These are phyloP conservation scores for Boeremia exigua DNA, from an alignment of 2,329 filamentous ascomycete species.

Conservation along the genomic window DNA sequence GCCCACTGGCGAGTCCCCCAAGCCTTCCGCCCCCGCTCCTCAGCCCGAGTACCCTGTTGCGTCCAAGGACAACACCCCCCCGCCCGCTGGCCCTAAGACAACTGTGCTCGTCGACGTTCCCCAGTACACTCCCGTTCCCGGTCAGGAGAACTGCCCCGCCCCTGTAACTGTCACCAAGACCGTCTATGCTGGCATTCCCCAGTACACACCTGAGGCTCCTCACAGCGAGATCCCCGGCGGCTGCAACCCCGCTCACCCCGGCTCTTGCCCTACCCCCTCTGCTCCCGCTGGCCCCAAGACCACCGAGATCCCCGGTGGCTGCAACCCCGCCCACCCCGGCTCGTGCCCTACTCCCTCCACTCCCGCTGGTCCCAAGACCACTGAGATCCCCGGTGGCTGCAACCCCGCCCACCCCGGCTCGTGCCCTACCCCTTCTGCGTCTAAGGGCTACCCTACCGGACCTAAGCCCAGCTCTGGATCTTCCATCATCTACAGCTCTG, in stretches of 20 bases:
- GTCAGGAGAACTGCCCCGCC: slow-evolving; percentile 31
- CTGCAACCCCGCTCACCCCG: slow-evolving; percentile 3
- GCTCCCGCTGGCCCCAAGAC: slow-evolving; percentile 9
- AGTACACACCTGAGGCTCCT: slow-evolving; percentile 11
- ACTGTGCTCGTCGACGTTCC: slow-evolving; percentile 12
- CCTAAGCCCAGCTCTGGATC: slow-evolving; percentile 22
- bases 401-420: not conserved
- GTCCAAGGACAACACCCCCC: slow-evolving; percentile 10
- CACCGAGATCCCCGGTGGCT: not conserved
- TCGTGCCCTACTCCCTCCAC: not conserved
- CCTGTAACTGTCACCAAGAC: slow-evolving; percentile 36
- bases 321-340: not conserved
- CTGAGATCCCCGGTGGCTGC: not conserved
- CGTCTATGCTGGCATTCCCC: slow-evolving; percentile 14
- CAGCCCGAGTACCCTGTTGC: slow-evolving; percentile 18
- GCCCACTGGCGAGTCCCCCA: slow-evolving; percentile 20
- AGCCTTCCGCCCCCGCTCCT: too few relatives aligned
- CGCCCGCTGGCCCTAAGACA: slow-evolving; percentile 1
- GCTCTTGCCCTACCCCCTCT: not conserved
- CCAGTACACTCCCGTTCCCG: slow-evolving; percentile 13
- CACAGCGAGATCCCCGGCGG: not conserved
- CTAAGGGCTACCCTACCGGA: slow-evolving; percentile 14
- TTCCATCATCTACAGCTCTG: slow-evolving; percentile 14
- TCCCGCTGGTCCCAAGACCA: slow-evolving; percentile 9
- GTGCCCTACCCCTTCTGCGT: not conserved